A percentile compares a stretch with the other conserved stretches of the same genome.
phyloP scores from a whole-genome alignment of 495 filamentous ascomycete genomes.

The Letharia columbiana region DNA sequence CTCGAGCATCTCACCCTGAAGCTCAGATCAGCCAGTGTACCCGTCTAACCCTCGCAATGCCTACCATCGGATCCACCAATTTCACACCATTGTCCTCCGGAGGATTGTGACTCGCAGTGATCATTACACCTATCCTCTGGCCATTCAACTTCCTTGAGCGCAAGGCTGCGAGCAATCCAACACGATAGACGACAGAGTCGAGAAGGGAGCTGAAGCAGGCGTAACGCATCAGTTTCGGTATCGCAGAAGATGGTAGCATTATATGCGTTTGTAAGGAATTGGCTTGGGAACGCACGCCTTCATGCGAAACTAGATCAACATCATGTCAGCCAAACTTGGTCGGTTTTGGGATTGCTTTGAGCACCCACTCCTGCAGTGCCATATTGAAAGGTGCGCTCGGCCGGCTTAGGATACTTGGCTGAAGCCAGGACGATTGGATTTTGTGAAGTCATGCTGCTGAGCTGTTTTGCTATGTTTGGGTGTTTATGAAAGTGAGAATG shows the following conservation, averaged over 20 bases:
- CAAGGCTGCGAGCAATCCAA: constrained; percentile 81
- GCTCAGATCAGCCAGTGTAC: not conserved
- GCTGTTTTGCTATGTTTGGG: not conserved
- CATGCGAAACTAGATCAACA: constrained; percentile 58
- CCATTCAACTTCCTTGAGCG: constrained; percentile 81
- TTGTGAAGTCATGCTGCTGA: constrained; percentile 21
- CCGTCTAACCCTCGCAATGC: constrained; percentile 20
- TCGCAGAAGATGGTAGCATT: not conserved
- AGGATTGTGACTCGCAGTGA: constrained; percentile 97
- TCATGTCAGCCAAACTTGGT: constrained; percentile 22
- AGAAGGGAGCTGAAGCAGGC: constrained; percentile 41
- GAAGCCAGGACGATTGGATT: constrained; percentile 49
- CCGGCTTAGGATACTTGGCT: constrained; percentile 60
- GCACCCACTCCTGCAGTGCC: constrained; percentile 80
- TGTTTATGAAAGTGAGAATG: constrained; percentile 2
- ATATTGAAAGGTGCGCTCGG: constrained; percentile 71
- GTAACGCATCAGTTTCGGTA: constrained; percentile 1
- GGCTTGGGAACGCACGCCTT: constrained; percentile 53
- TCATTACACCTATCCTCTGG: constrained; percentile 94
- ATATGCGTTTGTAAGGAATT: not conserved
- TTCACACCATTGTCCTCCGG: constrained; percentile 97
- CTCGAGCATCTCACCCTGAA: constrained; percentile 88
- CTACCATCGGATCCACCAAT: constrained; percentile 87
- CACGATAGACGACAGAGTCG: constrained; percentile 84
- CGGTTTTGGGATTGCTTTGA: constrained; percentile 14